Conservation (phyloP, 257 asterid species). For the Ocimum tenuiflorum region DNA sequence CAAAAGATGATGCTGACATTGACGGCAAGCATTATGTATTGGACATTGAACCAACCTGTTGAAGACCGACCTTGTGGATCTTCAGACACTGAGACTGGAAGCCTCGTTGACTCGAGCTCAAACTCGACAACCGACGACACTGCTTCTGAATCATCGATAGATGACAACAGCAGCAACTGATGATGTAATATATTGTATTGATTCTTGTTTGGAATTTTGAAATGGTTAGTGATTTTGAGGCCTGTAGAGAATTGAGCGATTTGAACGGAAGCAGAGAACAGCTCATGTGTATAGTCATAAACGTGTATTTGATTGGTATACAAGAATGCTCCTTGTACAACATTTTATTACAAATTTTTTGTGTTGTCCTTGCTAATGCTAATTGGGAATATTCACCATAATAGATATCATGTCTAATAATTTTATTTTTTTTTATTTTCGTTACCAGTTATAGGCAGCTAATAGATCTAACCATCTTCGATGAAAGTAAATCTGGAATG, state of each 20-base stretch:
- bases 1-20: conserved; percentile 74
- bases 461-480: no score
- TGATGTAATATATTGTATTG: conserved; percentile 21
- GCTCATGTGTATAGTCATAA: conserved; percentile 36
- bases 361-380: conserved; percentile 18
- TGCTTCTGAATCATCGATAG: conserved; percentile 80
- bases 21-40: conserved; percentile 67
- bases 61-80: conserved; percentile 39
- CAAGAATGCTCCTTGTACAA: conserved; percentile 31
- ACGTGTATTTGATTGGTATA: conserved; percentile 33
- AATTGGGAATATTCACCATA: not conserved
- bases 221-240: conserved; percentile 25
- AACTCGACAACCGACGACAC: conserved; percentile 62
- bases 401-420: not conserved
- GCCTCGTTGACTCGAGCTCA: conserved; percentile 50
- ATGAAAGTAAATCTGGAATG: no score
- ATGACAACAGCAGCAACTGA: conserved; percentile 52
- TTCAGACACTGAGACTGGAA: conserved; percentile 53
- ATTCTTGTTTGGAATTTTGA: conserved; percentile 38
- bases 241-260: conserved; percentile 30
- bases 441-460: no score
- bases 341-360: conserved; percentile 22
- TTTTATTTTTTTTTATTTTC: not conserved
- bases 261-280: conserved; percentile 28
- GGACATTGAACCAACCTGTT: conserved; percentile 49